Evolutionary conservation across 2,329 filamentous ascomycete species (phyloP), one percentile per base, ranked within the genome.

Genomic region (Sarocladium brachiariae): DNA sequence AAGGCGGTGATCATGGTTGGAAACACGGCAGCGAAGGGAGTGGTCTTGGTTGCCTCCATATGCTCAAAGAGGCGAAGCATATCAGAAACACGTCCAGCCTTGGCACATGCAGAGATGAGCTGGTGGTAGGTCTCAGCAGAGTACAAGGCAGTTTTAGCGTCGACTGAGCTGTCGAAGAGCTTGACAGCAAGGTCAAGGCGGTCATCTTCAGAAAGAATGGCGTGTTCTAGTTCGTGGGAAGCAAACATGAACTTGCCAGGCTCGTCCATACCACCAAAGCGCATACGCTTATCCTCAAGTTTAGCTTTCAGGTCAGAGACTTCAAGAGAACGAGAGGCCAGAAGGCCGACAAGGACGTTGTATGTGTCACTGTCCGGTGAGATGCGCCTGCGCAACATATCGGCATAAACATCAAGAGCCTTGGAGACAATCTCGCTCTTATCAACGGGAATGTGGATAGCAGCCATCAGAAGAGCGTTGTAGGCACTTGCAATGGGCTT

Each of bases 1-100:
- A 96, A 97, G 1, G 91, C 90, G n/a, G 87, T 84, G 65, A 99
- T 96, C 88, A 99, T 96, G 16, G 85, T 80, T 1, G 90, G 87
- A 69, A 96, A 97, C 49, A 92, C 88, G 41, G 86, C 82, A 5
- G 89, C 85, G 52, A 86, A 83, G 0, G 92, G 89, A 14, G 81
- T 78, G 19, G 89, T 80, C 51, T 83, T 83, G 58, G 80, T 83
- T 31, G 78, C 72, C 66, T 96, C 89, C 90, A 97, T 95, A 66
- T 97, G 89, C 56, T 88, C 85, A 61, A 92, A 96, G 18, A 97
- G 78, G 53, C 84, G 83, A 30, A 95, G 82, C 91, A 99, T 97
- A 54, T 95, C 89, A 39, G 87, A 81, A 9, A 95, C 78, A 35
- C 84, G 84, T 25, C 89, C 88, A 51, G 86, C 79, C 63, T 87